phyloP scores from a whole-genome alignment of 495 filamentous ascomycete genomes.

The Penicillium atrosanguineum region DNA sequence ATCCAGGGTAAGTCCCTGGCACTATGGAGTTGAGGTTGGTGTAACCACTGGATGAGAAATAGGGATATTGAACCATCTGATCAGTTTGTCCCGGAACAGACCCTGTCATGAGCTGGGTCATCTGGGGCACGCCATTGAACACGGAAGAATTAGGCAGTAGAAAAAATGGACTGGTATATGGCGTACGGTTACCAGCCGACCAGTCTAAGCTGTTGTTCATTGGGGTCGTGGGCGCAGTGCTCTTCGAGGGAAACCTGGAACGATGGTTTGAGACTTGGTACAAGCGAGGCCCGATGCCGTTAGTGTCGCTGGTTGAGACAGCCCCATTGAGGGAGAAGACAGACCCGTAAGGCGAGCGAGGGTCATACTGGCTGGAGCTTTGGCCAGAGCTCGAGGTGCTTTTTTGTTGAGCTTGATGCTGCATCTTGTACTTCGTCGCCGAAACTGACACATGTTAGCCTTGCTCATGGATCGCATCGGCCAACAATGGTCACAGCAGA shows the following conservation, averaged over 20 bases:
- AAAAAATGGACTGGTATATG: conserved; percentile 31
- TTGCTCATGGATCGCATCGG: background rate
- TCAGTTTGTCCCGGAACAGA: conserved; percentile 23
- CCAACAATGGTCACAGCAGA: background rate
- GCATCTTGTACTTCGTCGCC: conserved; percentile 27
- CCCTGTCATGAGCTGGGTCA: conserved; percentile 23
- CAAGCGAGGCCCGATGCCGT: conserved; percentile 15
- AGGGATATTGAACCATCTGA: conserved; percentile 30
- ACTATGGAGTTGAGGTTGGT: conserved; percentile 24
- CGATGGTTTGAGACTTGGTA: conserved; percentile 24
- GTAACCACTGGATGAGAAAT: conserved; percentile 28
- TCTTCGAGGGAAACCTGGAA: conserved; percentile 26
- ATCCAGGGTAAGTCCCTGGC: conserved; percentile 21
- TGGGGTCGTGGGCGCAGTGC: conserved; percentile 14
- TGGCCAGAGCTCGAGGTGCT: conserved; percentile 37
- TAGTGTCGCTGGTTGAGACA: conserved; percentile 12
- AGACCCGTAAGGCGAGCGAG: conserved; percentile 29
- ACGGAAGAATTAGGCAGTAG: conserved; percentile 29
- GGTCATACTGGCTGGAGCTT: conserved; percentile 14
- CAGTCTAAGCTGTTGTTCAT: conserved; percentile 32
- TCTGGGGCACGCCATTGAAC: conserved; percentile 24
- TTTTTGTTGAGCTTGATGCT: conserved; percentile 30
- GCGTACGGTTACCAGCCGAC: conserved; percentile 21
- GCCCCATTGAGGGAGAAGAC: conserved; percentile 19
- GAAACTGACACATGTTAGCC: background rate